Evolutionary conservation across 768 basidiomycete genomes (phyloP).

Genomic region (Butyriboletus loyo): DNA sequence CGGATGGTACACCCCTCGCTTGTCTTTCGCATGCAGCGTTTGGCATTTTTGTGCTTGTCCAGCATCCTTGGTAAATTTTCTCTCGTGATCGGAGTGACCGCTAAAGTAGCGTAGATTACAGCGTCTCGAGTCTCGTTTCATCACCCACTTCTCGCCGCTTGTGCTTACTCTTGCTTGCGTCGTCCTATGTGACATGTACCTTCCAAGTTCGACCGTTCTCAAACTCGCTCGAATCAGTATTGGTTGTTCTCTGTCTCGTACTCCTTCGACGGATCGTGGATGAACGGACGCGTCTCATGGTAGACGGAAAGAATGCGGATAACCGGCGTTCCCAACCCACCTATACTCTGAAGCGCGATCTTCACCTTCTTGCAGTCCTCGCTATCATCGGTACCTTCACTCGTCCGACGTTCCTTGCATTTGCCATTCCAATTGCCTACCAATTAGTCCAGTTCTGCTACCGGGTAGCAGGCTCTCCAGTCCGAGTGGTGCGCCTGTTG

Average conservation of each 20-base stretch:
- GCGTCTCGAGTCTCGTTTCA: constrained; percentile 21
- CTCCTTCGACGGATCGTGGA: constrained; percentile 20
- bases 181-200: constrained; percentile 36
- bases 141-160: constrained; percentile 16
- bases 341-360: constrained; percentile 8
- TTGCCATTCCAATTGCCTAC: constrained; percentile 31
- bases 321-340: background rate
- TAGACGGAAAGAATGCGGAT: background rate
- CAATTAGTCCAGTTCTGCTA: constrained; percentile 20
- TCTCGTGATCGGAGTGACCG: background rate
- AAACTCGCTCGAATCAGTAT: constrained; percentile 35
- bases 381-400: constrained; percentile 32
- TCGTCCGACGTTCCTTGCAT: constrained; percentile 36
- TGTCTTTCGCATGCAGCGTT: constrained; percentile 32
- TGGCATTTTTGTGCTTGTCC: constrained; percentile 31
- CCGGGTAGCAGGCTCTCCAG: constrained; percentile 8
- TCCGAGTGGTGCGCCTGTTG: constrained; percentile 6
- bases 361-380: constrained; percentile 27
- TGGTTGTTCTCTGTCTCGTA: constrained; percentile 31
- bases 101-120: constrained; percentile 24
- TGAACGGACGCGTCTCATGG: background rate
- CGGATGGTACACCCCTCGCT: constrained; percentile 4
- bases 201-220: constrained; percentile 41
- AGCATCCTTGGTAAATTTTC: constrained; percentile 30
- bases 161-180: constrained; percentile 30